Percentiles rank a stretch among this genome's conserved stretches.
phyloP scores from a whole-genome alignment of 2,329 filamentous ascomycete species.

The Diplodia intermedia region DNA sequence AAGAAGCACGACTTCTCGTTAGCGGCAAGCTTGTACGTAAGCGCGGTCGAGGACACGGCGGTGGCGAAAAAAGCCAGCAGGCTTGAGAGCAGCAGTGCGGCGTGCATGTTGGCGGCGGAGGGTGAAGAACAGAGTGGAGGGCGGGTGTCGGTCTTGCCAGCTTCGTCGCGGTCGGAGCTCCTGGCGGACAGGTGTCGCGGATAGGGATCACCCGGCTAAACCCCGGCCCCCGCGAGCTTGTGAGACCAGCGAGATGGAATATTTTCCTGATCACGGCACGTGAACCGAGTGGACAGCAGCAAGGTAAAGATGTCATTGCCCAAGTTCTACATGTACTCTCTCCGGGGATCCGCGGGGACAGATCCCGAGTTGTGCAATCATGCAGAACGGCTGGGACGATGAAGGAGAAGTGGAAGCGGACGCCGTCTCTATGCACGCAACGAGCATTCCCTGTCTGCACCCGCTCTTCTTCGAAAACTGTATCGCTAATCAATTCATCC shows the following conservation, averaged over 20 bases:
- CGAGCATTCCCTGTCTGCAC: conserved; percentile 11
- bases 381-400: conserved; percentile 2
- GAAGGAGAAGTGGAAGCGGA: conserved; percentile 13
- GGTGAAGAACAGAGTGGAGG: conserved; percentile 5
- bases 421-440: conserved; percentile 27
- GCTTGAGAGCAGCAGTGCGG: conserved; percentile 44
- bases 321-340: conserved; percentile 24
- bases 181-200: conserved; percentile 30
- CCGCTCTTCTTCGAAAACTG: conserved; percentile 20
- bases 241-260: neutral
- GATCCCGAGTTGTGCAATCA: conserved; percentile 7
- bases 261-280: too few species aligned
- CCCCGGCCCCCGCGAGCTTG: neutral
- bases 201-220: conserved; percentile 17
- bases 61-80: conserved; percentile 75
- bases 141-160: conserved; percentile 20
- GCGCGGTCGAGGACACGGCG: conserved; percentile 80
- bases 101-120: conserved; percentile 43
- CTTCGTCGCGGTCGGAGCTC: conserved; percentile 27
- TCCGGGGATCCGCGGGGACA: conserved; percentile 2
- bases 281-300: neutral
- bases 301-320: conserved; percentile 24
- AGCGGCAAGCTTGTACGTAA: conserved; percentile 89
- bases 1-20: conserved; percentile 98
- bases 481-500: conserved; percentile 27